These are phyloP conservation scores for Talaromyces adpressus DNA, from an alignment of 495 filamentous ascomycete species.

Conservation along the genomic window DNA sequence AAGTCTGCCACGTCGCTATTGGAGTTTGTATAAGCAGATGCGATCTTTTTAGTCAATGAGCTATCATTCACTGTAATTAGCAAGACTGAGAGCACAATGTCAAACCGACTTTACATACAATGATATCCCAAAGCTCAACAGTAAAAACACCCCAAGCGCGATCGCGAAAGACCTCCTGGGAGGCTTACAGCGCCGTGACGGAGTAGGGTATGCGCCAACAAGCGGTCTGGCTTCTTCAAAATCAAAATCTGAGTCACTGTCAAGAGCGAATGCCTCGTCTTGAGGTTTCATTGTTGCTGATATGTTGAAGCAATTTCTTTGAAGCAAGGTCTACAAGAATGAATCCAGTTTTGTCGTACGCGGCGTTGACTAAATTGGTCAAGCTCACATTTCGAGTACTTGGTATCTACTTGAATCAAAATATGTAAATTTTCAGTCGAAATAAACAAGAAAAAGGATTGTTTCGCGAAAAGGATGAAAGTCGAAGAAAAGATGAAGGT, in stretches of 20 bases:
- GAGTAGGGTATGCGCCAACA: neutral
- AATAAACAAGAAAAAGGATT: too few species aligned
- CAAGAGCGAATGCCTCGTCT: neutral
- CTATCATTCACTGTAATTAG: neutral
- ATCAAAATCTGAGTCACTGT: neutral
- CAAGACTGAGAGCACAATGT: neutral
- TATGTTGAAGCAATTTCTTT: neutral
- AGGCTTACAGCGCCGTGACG: neutral
- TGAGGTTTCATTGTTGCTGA: neutral
- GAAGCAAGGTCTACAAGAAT: neutral
- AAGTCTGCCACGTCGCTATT: constrained; percentile 23
- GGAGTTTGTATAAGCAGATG: neutral
- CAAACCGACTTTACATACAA: neutral
- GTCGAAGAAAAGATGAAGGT: too few species aligned
- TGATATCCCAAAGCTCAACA: neutral
- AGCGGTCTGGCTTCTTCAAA: neutral
- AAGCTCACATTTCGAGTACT: neutral
- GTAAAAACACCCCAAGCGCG: neutral
- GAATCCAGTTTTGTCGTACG: neutral
- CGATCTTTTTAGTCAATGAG: neutral
- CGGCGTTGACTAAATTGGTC: neutral
- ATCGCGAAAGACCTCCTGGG: neutral
- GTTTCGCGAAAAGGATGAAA: neutral
- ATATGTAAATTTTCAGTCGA: neutral
- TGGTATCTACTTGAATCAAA: neutral